Percentiles rank a stretch among this genome's conserved stretches.
phyloP scores from a whole-genome alignment of 768 basidiomycete genomes.

The Suillus lakei region DNA sequence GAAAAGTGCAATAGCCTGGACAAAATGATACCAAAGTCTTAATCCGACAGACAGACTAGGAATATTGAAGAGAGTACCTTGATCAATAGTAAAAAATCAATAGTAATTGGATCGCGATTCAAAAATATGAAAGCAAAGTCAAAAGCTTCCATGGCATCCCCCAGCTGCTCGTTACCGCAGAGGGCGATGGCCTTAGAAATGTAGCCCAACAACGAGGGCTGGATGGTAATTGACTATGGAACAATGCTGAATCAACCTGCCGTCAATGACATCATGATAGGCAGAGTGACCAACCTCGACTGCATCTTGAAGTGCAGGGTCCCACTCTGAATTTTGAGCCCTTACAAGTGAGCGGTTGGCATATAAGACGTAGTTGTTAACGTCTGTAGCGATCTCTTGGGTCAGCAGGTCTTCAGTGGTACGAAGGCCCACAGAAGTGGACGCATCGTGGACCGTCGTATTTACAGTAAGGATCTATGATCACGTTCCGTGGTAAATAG shows the following conservation, averaged over 20 bases:
- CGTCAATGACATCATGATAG: not conserved
- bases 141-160: not conserved
- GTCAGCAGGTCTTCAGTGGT: not conserved
- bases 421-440: not conserved
- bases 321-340: not conserved
- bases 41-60: too few relatives aligned
- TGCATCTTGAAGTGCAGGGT: not conserved
- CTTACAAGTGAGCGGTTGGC: not conserved
- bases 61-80: not conserved
- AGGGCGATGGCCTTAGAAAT: too few relatives aligned
- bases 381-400: not conserved
- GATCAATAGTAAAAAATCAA: not conserved
- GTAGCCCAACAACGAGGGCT: not conserved
- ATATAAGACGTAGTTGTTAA: not conserved
- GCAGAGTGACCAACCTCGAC: not conserved
- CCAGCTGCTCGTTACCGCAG: not conserved
- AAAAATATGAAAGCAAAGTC: not conserved
- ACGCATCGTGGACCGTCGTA: not conserved
- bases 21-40: too few relatives aligned
- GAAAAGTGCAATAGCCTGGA: too few relatives aligned
- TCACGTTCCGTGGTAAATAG: not conserved
- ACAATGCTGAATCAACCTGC: not conserved
- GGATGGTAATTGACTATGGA: not conserved
- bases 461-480: not conserved
- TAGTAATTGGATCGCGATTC: not conserved